Base-by-base conservation (phyloP, 331 rosid species). In the Ulmus americana region DNA sequence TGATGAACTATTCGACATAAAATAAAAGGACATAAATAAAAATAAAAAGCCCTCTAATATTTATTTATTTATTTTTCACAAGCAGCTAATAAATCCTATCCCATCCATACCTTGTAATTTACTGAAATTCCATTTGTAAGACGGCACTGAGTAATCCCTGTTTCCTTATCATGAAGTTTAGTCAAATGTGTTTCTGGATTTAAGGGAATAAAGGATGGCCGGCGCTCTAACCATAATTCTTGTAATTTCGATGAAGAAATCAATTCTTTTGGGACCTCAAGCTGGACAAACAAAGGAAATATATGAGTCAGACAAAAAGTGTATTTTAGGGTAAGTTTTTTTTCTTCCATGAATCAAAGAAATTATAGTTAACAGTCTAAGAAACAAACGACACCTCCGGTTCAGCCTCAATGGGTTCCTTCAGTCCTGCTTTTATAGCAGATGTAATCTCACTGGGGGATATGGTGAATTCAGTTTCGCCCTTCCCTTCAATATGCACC, bases 221-320 rank as follows among this genome's bases (percentile, higher is more conserved):
- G 74, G 44, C 78, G 58, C 79, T 80, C 84, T 59, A 68, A 55
- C 90, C 88, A 80, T 64, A 92, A 82, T 55, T 85, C 97, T 22
- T 81, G 82, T 74, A 92, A 76, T 69, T 81, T 79, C 48, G 89
- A 77, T 28, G 83, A 76, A 68, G 84, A 84, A 69, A 89, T 75
- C 76, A 92, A 73, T 77, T 89, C 98, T 73, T 84, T 92, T 59
- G 98, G 98, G 59, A 92, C 96, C 90, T 89, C 98, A 67, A 92
- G 91, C 98, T 92, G 84, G 74, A 61, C 67, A 80, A 55, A 59
- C 11, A 69, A 74, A 42, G 53, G 65, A 49, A 69, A 72, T 6
- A 22, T 9, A 74, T 48, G 72, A 39, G 55, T 59, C 43, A 80
- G 61, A 59, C 50, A 69, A 48, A 46, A 50, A 55, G 22, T 47